Conservation (phyloP, 306 rosid species). For the Albizia julibrissin region DNA sequence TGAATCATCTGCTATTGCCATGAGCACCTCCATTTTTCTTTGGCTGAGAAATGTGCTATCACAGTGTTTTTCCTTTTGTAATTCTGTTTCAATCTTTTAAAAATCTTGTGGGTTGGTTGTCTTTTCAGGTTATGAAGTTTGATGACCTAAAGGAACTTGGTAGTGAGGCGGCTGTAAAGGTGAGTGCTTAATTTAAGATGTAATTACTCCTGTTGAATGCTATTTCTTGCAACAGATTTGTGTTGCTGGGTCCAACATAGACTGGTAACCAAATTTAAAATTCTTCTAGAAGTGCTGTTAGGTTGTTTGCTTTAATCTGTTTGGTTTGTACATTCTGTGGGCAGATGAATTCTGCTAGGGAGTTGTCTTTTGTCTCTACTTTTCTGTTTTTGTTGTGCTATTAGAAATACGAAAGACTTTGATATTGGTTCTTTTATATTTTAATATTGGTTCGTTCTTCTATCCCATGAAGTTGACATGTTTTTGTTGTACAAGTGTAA, state of each 20-base stretch:
- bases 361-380: background rate
- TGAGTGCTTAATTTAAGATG: constrained; percentile 31
- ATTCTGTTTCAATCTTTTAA: constrained; percentile 20
- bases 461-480: background rate
- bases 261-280: background rate
- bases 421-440: background rate
- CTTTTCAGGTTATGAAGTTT: constrained; percentile 89
- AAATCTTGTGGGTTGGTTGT: constrained; percentile 16
- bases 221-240: constrained; percentile 1
- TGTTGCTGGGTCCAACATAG: background rate
- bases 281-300: too few species aligned
- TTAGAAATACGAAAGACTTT: background rate
- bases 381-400: background rate
- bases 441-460: background rate
- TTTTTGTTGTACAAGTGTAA: background rate
- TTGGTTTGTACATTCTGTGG: too few species aligned
- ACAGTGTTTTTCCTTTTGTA: background rate
- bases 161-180: constrained; percentile 89
- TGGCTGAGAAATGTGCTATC: background rate
- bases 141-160: constrained; percentile 97
- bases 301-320: too few species aligned
- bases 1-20: constrained; percentile 1
- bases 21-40: background rate
- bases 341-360: too few species aligned
- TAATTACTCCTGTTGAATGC: background rate